phyloP scores from a whole-genome alignment of 805 yeast genomes.

The Wickerhamomyces subpelliculosus region DNA sequence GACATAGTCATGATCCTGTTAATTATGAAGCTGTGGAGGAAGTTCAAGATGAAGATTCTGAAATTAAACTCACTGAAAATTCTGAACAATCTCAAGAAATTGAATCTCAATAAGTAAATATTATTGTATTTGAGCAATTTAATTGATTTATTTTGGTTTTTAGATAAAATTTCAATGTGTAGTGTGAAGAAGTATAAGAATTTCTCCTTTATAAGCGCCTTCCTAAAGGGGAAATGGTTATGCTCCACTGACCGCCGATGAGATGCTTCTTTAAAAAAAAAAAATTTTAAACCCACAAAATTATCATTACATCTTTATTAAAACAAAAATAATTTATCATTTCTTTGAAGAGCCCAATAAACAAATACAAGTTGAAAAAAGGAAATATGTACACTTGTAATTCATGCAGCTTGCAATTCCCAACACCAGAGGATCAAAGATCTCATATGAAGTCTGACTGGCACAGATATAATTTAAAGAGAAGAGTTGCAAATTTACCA shows the following conservation, averaged over 20 bases:
- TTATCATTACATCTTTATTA: not conserved
- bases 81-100: not conserved
- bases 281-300: not conserved
- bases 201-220: not conserved
- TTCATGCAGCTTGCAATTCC: constrained; percentile 77
- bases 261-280: not conserved
- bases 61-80: too few species aligned
- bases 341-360: not conserved
- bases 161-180: too few species aligned
- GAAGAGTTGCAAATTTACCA: constrained; percentile 86
- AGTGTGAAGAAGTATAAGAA: too few species aligned
- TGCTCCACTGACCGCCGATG: not conserved
- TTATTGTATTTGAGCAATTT: too few species aligned
- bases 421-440: constrained; percentile 72
- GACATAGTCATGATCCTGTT: constrained; percentile 74
- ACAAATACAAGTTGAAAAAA: not conserved
- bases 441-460: constrained; percentile 95
- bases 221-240: not conserved
- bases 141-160: not conserved
- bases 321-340: too few species aligned
- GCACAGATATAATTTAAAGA: constrained; percentile 94
- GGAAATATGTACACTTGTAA: constrained; percentile 59
- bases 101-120: not conserved
- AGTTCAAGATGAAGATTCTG: constrained; percentile 17
- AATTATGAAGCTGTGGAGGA: constrained; percentile 53